These are phyloP conservation scores for Musa acuminata DNA, from an alignment of 176 grass and related monocot species.

Conservation along the genomic window DNA sequence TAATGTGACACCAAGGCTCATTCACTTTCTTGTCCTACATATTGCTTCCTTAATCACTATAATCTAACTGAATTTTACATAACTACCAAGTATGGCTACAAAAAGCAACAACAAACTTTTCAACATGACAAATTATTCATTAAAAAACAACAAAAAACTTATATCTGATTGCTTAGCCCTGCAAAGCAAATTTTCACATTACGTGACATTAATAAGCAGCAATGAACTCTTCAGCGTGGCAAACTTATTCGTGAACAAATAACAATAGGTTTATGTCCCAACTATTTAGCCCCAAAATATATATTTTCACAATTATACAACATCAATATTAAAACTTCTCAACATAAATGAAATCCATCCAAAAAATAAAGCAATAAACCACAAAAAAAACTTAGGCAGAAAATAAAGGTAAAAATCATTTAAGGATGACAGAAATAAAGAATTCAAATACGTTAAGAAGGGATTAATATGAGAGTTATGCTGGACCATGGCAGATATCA, in stretches of 20 bases:
- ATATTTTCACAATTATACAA: not conserved
- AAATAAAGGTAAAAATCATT: not conserved
- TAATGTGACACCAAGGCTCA: no score
- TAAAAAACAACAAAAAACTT: not conserved
- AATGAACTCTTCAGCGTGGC: not conserved
- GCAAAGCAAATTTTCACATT: not conserved
- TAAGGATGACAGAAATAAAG: no score
- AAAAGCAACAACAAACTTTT: not conserved
- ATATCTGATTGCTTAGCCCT: not conserved
- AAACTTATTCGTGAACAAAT: not conserved
- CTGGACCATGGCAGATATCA: conserved; percentile 11
- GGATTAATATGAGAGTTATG: not conserved
- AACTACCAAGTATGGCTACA: not conserved
- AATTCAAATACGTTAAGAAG: no score
- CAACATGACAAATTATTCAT: not conserved
- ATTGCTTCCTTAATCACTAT: no score
- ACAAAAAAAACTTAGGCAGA: not conserved
- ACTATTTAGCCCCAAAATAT: not conserved
- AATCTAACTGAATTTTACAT: not conserved
- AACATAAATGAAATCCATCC: not conserved
- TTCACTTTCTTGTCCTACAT: no score
- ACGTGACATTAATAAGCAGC: not conserved
- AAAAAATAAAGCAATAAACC: not conserved
- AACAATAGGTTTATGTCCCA: not conserved
- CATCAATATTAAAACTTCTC: not conserved